These are phyloP conservation scores for Pseudogymnoascus sp. DNA, from an alignment of 2,329 filamentous ascomycete species.

Conservation along the genomic window DNA sequence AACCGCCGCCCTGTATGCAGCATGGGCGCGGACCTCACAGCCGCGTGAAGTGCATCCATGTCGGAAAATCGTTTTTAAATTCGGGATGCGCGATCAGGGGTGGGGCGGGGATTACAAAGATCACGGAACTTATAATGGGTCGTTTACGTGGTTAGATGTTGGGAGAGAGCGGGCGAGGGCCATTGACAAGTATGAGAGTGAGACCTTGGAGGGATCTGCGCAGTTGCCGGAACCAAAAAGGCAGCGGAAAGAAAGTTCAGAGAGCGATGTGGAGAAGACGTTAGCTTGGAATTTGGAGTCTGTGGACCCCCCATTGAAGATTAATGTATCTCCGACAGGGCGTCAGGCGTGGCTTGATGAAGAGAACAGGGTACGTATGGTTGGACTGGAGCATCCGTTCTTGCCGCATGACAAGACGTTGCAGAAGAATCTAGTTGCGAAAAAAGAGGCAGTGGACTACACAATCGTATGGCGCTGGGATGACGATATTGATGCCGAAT, in stretches of 20 bases:
- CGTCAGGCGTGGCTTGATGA: background rate
- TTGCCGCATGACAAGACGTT: conserved; percentile 31
- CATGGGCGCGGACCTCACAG: conserved; percentile 17
- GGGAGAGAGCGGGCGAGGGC: conserved; percentile 50
- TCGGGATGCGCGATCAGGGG: conserved; percentile 53
- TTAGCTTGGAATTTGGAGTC: background rate
- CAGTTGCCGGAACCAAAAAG: background rate
- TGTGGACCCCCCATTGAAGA: background rate
- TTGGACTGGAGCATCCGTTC: conserved; percentile 32
- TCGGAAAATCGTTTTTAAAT: conserved; percentile 54
- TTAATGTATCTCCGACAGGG: background rate
- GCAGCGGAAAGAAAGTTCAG: background rate
- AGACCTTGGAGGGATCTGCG: background rate
- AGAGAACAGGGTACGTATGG: background rate
- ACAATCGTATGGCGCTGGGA: conserved; percentile 46
- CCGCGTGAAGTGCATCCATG: conserved; percentile 38
- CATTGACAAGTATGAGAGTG: conserved; percentile 5
- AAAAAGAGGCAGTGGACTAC: conserved; percentile 34
- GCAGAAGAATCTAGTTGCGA: conserved; percentile 43
- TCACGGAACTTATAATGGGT: conserved; percentile 37
- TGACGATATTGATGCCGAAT: conserved; percentile 41
- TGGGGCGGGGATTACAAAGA: conserved; percentile 35
- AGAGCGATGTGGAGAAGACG: background rate
- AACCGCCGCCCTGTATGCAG: background rate
- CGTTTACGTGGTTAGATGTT: conserved; percentile 58